Evolutionary conservation across 805 yeast species (phyloP).

Genomic region (Candida endomychidarum): DNA sequence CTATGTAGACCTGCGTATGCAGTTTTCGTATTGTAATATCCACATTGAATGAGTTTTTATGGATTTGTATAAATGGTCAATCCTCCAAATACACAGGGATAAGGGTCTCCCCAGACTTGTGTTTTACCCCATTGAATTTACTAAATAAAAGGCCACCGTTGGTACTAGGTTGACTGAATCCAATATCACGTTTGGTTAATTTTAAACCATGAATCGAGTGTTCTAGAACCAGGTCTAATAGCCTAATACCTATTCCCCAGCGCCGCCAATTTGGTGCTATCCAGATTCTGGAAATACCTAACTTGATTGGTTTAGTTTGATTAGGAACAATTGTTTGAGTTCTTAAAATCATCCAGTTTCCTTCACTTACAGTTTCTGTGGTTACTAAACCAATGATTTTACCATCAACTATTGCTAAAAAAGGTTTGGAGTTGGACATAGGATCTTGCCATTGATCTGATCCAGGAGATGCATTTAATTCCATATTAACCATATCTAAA

Average conservation of each 20-base stretch:
- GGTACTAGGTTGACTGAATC: constrained; percentile 73
- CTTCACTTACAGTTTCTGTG: constrained; percentile 44
- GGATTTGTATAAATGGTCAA: neutral
- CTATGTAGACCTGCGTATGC: too few relatives aligned
- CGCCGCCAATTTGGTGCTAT: constrained; percentile 48
- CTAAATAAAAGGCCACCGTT: constrained; percentile 62
- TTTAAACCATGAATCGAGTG: constrained; percentile 50
- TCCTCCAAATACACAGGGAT: constrained; percentile 49
- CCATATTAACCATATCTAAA: constrained; percentile 55
- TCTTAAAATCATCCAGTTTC: constrained; percentile 61
- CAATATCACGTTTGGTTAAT: constrained; percentile 46
- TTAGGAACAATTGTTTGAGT: constrained; percentile 52
- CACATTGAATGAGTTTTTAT: too few relatives aligned
- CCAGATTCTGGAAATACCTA: constrained; percentile 46
- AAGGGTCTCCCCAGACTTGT: constrained; percentile 50
- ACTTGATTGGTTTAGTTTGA: constrained; percentile 34
- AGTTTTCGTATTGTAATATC: too few relatives aligned
- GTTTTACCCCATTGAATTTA: constrained; percentile 54
- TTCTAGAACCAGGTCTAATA: constrained; percentile 45
- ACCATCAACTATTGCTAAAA: constrained; percentile 45
- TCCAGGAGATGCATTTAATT: constrained; percentile 54
- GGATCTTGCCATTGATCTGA: constrained; percentile 30
- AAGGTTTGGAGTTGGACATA: constrained; percentile 33
- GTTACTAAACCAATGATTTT: constrained; percentile 58
- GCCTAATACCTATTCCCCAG: constrained; percentile 46